Base-by-base conservation (phyloP, 2,329 filamentous ascomycete genomes). In the Cryphonectria nitschkei region DNA sequence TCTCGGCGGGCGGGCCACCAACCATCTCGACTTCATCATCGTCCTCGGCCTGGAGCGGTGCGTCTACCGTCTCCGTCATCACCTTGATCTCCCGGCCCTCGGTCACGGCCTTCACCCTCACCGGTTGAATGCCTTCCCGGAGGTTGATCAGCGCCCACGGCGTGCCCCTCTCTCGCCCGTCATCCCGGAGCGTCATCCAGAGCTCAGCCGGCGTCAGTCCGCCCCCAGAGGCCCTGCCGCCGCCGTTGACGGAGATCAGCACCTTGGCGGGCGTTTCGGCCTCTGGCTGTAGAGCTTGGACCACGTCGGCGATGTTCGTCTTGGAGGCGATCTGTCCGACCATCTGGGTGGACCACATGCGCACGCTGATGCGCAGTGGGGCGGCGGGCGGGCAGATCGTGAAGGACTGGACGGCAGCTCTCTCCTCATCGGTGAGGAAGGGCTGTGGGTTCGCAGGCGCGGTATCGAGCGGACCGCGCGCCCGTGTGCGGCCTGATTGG, bases 361-460 rank as follows among this genome's bases (percentile, higher is more conserved):
- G 68, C 54, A 70, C 52, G 62, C 67, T 61, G 61, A 77, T 72
- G 62, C 66, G 66, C 2, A 77, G 74, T 26, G 72, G 68, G 7
- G 70, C 77, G 14, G 81, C 80, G 11, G 83, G 80, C 7, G 86
- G 84, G 34, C 84, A 79, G 46, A 90, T 80, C 5, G 86, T 83
- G 78, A 87, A 90, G 19, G 81, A 75, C 66, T 82, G 75, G 3
- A 84, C 74, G 74, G 87, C 84, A 70, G 87, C 73, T 37, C 68
- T 29, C 37, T 72, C 72, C 43, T 70, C 68, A 14, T 72, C 70
- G 46, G 72, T 72, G 22, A 70, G 82, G 61, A 83, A 84, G 39
- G 84, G 78, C 56, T 84, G 79, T 65, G 71, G 34, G 13, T 81
- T 75, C 70, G 82, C 79, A n/a, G 81, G 63, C 46, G 69, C 66